Evolutionary conservation across 495 filamentous ascomycete species (phyloP), one percentile per base, ranked within the genome.

Genomic region (Penicillium paradoxum): DNA sequence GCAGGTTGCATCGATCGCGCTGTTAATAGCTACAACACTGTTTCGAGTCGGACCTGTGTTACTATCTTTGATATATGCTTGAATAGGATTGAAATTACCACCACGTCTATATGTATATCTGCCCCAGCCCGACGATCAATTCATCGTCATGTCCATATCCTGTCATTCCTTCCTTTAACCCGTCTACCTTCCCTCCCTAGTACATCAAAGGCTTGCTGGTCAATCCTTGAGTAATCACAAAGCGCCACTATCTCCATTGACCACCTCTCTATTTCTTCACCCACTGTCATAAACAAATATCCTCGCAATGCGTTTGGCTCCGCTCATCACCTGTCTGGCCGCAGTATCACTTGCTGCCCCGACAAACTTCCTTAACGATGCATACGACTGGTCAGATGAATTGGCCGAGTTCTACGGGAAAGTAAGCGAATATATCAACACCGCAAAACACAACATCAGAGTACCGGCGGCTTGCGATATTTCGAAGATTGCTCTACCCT

Each of bases 401-500:
- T 57, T 75, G 34, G 57, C 62, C 3, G 62, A 66, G 27, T 75
- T 68, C 57, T 69, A 73, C 25, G 55, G 62, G 27, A 67, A 60
- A 62, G 71, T 76, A 21, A 74, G 72, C 64, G 49, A 64, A 41
- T 57, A 69, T 39, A 75, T 76, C 58, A 51, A 63, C 21, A 38
- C 52, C 14, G 34, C 51, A 24, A 63, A 52, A 8, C 49, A 66
- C 25, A 33, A 53, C n/a, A 40, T 51, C 36, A 60, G 52, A 41
- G 39, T 56, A 4, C 39, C 65, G 5, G 30, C 58, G 6, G 44
- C 58, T n/a, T 79, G 76, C 56, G 66, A 75, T 43, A 22, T 62
- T 19, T 71, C 73, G 14, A 67, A 64, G 29, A 71, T 74, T 21
- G 34, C 60, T 3, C 57, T 78, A 44, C 75, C 77, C 4, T 53